phyloP scores from a whole-genome alignment of 148 eudicot genomes.

The Gaultheria prostrata region DNA sequence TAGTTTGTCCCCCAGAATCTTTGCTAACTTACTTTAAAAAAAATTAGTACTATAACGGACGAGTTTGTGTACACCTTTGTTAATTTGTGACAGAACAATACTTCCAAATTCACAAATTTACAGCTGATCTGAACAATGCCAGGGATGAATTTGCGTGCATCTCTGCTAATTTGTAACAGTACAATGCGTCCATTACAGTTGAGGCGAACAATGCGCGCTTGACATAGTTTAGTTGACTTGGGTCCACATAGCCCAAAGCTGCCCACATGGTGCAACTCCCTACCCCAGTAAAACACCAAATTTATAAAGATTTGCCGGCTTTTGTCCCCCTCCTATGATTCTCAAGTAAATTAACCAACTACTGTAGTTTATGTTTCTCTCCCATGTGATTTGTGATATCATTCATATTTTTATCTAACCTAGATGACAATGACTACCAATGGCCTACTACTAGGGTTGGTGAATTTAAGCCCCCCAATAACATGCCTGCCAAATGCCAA shows the following conservation, averaged over 20 bases:
- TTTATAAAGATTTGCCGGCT: neutral
- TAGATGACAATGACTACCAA: neutral
- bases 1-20: neutral
- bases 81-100: too few relatives aligned
- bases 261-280: neutral
- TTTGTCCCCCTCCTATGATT: neutral
- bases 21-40: neutral
- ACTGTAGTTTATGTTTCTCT: neutral
- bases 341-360: conserved; percentile 6
- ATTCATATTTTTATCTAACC: neutral
- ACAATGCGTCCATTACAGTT: too few relatives aligned
- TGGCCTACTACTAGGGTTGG: neutral
- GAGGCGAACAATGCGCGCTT: neutral
- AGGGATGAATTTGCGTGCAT: too few relatives aligned
- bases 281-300: too few relatives aligned
- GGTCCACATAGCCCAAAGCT: neutral
- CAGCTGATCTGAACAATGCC: too few relatives aligned
- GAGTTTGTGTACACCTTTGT: too few relatives aligned
- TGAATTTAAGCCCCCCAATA: neutral
- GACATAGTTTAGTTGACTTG: neutral
- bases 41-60: too few relatives aligned
- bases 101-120: too few relatives aligned
- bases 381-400: neutral
- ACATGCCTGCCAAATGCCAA: neutral
- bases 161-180: too few relatives aligned